Evolutionary conservation across 176 grass and related monocot species (phyloP).

Genomic region (Carex cristatella): DNA sequence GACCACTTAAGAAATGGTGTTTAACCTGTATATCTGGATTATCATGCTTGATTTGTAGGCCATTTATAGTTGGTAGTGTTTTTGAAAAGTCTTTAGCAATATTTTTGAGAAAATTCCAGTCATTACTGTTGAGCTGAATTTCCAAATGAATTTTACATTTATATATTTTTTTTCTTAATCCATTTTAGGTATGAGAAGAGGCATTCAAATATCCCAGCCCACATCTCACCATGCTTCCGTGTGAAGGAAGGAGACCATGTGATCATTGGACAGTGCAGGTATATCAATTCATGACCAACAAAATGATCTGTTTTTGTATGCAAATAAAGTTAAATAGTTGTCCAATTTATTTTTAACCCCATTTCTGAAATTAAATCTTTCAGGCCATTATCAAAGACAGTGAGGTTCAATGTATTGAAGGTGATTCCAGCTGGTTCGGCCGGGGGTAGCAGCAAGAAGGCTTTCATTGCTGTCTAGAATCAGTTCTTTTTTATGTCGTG

Average conservation of each 20-base stretch:
- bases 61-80: not conserved
- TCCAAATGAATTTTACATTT: not conserved
- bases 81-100: not conserved
- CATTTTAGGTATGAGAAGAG: constrained; percentile 27
- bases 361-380: not conserved
- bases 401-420: constrained; percentile 28
- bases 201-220: constrained; percentile 26
- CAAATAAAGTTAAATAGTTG: not conserved
- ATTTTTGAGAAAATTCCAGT: not conserved
- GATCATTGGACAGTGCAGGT: constrained; percentile 27
- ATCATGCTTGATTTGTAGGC: not conserved
- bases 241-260: constrained; percentile 29
- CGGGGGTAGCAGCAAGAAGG: constrained; percentile 17
- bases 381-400: constrained; percentile 26
- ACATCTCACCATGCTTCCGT: constrained; percentile 24
- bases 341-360: not conserved
- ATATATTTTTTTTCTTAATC: not conserved
- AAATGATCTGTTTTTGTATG: not conserved
- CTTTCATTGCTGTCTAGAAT: constrained; percentile 20
- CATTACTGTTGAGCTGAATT: not conserved
- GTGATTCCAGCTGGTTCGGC: constrained; percentile 21
- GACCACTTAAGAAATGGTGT: not conserved
- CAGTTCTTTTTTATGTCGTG: not conserved
- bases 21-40: not conserved
- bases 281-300: not conserved